Evolutionary conservation across 805 yeast species (phyloP).

Genomic region (Saccharomycopsis vini): DNA sequence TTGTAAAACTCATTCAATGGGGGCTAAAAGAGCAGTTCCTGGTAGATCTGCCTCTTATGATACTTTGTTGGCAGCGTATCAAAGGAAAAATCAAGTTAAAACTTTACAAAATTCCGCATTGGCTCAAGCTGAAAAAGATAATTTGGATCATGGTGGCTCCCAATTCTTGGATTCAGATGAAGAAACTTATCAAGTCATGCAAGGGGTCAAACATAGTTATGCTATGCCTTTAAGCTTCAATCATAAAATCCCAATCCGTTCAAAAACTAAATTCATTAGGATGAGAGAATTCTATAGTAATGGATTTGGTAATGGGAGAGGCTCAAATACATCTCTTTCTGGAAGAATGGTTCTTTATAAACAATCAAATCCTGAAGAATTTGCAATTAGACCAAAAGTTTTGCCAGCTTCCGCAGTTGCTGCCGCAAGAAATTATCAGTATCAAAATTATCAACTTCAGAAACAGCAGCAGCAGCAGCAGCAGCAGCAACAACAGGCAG

Average conservation of each 20-base stretch:
- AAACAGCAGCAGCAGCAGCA: slow-evolving; percentile 21
- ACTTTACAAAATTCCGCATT: slow-evolving; percentile 75
- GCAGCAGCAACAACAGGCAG: slow-evolving; percentile 22
- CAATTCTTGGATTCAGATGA: slow-evolving; percentile 72
- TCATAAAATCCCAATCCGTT: slow-evolving; percentile 57
- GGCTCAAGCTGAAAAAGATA: slow-evolving; percentile 68
- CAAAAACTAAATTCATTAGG: slow-evolving; percentile 66
- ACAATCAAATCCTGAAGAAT: slow-evolving; percentile 63
- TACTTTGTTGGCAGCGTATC: slow-evolving; percentile 77
- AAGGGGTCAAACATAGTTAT: slow-evolving; percentile 73
- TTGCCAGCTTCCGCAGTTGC: slow-evolving; percentile 23
- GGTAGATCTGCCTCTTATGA: slow-evolving; percentile 95
- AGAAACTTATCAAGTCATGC: slow-evolving; percentile 84
- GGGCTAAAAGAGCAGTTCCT: slow-evolving; percentile 89
- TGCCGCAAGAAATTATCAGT: slow-evolving; percentile 8
- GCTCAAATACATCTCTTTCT: slow-evolving; percentile 31
- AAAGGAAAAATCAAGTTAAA: slow-evolving; percentile 86
- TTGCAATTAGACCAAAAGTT: slow-evolving; percentile 43
- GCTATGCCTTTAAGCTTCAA: slow-evolving; percentile 80
- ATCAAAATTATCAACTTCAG: slow-evolving; percentile 10
- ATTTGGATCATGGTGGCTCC: slow-evolving; percentile 39
- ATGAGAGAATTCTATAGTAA: slow-evolving; percentile 81
- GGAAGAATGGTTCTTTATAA: slow-evolving; percentile 75
- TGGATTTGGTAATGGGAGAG: slow-evolving; percentile 49
- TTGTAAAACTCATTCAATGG: slow-evolving; percentile 97